These are phyloP conservation scores for Xylaria sp. DNA, from an alignment of 2,329 filamentous ascomycete species.

Conservation along the genomic window DNA sequence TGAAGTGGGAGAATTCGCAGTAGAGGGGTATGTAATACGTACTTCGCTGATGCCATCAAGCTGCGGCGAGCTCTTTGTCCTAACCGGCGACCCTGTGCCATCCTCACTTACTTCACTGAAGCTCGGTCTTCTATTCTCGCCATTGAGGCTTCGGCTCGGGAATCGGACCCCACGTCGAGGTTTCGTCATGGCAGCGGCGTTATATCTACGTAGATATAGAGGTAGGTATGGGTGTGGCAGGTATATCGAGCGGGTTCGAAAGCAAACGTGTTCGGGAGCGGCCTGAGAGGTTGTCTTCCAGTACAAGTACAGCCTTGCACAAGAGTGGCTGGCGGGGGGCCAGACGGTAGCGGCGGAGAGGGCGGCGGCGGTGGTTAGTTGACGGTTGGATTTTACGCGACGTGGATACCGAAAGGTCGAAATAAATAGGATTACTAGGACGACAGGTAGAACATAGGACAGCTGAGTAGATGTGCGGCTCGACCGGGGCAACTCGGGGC, in stretches of 20 bases:
- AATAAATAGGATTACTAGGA: background rate
- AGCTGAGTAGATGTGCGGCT: background rate
- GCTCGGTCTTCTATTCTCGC: constrained; percentile 66
- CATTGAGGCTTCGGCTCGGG: constrained; percentile 54
- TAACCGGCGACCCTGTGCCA: constrained; percentile 44
- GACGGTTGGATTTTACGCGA: background rate
- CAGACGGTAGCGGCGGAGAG: no score
- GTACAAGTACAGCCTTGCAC: no score
- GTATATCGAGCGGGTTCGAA: no score
- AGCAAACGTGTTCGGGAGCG: no score
- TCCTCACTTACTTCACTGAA: constrained; percentile 72
- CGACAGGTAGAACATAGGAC: background rate
- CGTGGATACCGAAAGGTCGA: background rate
- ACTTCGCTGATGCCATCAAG: constrained; percentile 45
- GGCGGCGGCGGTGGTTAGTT: background rate
- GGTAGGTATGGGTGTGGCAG: no score
- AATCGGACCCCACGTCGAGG: constrained; percentile 58
- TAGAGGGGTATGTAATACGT: constrained; percentile 5
- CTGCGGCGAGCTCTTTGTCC: constrained; percentile 34
- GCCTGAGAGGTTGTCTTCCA: no score
- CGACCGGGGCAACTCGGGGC: background rate
- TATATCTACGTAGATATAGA: background rate
- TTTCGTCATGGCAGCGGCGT: constrained; percentile 35
- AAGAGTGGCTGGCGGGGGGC: no score
- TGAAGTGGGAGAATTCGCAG: background rate